Base-by-base conservation (phyloP, 352 stramenopile genomes). In the Pythium oligandrum region DNA sequence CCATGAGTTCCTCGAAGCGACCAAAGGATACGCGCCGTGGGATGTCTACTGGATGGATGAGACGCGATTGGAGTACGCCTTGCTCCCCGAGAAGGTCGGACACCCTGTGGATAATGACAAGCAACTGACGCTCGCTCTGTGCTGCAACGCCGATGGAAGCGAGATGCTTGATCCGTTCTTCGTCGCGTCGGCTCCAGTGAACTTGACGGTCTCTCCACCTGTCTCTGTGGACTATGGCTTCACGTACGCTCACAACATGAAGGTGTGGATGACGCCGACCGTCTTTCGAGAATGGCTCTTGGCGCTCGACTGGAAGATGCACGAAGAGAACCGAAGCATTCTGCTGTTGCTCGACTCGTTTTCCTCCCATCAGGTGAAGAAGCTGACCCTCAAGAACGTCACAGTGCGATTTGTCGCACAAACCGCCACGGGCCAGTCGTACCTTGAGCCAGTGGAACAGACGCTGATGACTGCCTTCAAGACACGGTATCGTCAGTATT, bases 11-110 rank as follows among this genome's bases (percentile, higher is more conserved):
- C 66, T 79, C 35, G 53, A 64, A 9, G 74, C 74, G 3, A 63
- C 81, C 9, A 50, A 79, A 48, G 69, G 66, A 6, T 59, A 83
- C n/a, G 57, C 63, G 30, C 71, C 71, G 0, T 73, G 77, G 51
- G 77, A 92, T 45, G 56, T 90, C 12, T 92, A 86, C 52, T 88
- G 71, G 71, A 77, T 90, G 70, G 77, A 89, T 44, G 78, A 92
- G 51, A 85, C 82, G 57, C 57, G 72, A 6, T 51, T 92, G 26
- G 71, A 78, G 36, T 83, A 79, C 52, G 53, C 57, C 4, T 66
- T 78, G 63, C 55, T 57, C n/a, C 17, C 40, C 4, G 48, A 46
- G 9, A 32, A 40, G 11, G 34, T 40, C 36, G 36, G 9, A 11
- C 11, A 37, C 3, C 3, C 44, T 3, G 44, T 37, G 26, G 33